Base-by-base conservation (phyloP, 2,329 filamentous ascomycete species). In the Rugonectria rugulosa region DNA sequence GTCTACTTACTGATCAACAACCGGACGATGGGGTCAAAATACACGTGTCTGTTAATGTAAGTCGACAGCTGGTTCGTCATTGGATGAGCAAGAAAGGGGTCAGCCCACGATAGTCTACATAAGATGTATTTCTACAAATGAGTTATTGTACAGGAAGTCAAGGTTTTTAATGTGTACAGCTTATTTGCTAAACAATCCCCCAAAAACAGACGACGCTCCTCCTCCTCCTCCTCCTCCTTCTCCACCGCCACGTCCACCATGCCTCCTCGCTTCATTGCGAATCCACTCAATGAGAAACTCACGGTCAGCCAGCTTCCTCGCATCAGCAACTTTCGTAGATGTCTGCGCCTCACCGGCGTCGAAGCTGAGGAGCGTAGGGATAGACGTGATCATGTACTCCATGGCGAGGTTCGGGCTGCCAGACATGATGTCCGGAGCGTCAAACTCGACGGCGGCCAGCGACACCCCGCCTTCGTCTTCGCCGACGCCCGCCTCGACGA, bases 341-440 rank as follows among this genome's bases (percentile, higher is more conserved):
- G 72, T 70, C 68, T 81, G 77, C 1, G 81, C 76, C 70, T 85
- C 83, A 40, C 81, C 80, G 15, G 77, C 78, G 55, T 84, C 81
- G 63, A 87, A 86, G 65, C 78, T 80, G 43, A 87, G 72, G 53
- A 88, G 69, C 8, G 82, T 86, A 20, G 84, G 84, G 58, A 86
- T 75, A 14, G 77, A 77, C 21, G 76, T 83, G 63, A 87, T 83
- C 81, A 84, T 82, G 68, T 85, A 87, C 6, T 75, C 77, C 66
- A 80, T 73, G 6, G 80, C 81, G 15, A 85, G 67, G 57, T 65
- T 71, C 12, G 71, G 66, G 31, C 64, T 61, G 19, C 65, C 66
- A 1, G 70, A 68, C 81, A 84, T 82, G 57, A 85, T 75, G 66
- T 87, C 85, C 2, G 81, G 80, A 5, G 79, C 76, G 64, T 87